A percentile compares a stretch with the other conserved stretches of the same genome.
phyloP scores from a whole-genome alignment of 257 asterid species.

The Handroanthus guayacan region DNA sequence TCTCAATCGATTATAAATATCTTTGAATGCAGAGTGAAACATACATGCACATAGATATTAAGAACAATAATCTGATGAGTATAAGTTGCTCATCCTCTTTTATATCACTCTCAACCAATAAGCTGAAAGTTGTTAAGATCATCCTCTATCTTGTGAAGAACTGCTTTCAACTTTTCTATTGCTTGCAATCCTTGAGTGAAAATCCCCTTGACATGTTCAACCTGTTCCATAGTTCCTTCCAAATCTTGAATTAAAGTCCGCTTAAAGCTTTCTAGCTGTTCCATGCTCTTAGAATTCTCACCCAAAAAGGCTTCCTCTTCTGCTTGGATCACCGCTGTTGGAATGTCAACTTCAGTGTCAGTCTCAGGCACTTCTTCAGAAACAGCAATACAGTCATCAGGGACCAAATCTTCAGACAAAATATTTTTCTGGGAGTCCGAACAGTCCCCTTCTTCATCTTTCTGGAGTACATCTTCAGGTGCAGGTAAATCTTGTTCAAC shows the following conservation, averaged over 20 bases:
- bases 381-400: no score
- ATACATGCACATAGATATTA: not conserved
- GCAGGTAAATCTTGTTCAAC: no score
- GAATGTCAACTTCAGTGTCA: not conserved
- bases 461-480: not conserved
- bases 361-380: no score
- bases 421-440: no score
- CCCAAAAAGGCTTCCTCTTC: no score
- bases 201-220: not conserved
- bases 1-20: no score
- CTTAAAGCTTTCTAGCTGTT: not conserved
- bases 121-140: slow-evolving; percentile 2
- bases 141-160: not conserved
- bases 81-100: not conserved
- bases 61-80: not conserved
- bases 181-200: not conserved
- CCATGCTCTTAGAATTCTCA: not conserved
- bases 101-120: not conserved
- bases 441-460: not conserved
- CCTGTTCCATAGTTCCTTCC: not conserved
- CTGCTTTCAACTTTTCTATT: not conserved
- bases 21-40: no score
- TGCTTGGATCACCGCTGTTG: not conserved
- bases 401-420: no score
- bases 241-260: not conserved